A percentile compares a stretch with the other conserved stretches of the same genome.
These are phyloP conservation scores for Erigeron canadensis DNA, from an alignment of 129 eudicot genomes.

Conservation along the genomic window DNA sequence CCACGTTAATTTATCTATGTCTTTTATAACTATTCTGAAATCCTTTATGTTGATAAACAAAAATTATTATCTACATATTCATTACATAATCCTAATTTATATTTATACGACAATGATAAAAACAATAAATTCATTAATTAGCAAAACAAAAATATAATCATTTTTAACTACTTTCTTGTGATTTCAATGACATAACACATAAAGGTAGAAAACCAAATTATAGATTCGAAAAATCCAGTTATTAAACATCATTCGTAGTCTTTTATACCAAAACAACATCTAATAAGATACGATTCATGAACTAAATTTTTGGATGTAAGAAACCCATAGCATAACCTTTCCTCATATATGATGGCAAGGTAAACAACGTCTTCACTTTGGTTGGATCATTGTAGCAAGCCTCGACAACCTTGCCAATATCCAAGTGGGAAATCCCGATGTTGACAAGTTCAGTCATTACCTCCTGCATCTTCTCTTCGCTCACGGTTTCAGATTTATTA, in stretches of 20 bases:
- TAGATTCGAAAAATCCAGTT: not conserved
- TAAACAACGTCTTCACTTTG: conserved; percentile 18
- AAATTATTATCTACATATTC: too few species aligned
- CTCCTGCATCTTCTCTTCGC: not conserved
- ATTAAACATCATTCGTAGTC: not conserved
- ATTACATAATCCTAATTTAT: too few species aligned
- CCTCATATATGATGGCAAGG: conserved; percentile 2
- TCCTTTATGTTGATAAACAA: too few species aligned
- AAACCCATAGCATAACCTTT: not conserved
- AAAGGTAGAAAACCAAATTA: not conserved
- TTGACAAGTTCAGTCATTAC: not conserved
- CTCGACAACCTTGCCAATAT: conserved; percentile 15
- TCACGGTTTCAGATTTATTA: not conserved
- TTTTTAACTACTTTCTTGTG: too few species aligned
- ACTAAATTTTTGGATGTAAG: conserved; percentile 7
- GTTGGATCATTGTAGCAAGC: conserved; percentile 1
- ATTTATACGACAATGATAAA: too few species aligned
- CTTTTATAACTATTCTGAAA: too few species aligned
- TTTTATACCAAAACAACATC: not conserved
- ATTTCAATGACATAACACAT: too few species aligned
- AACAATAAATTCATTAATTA: too few species aligned
- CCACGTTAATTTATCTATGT: too few species aligned
- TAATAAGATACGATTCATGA: not conserved
- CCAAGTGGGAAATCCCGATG: conserved; percentile 11
- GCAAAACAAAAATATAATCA: too few species aligned